A percentile compares a stretch with the other conserved stretches of the same genome.
Conservation (phyloP, 345 rosid genomes). For the Trapa bicornis region DNA sequence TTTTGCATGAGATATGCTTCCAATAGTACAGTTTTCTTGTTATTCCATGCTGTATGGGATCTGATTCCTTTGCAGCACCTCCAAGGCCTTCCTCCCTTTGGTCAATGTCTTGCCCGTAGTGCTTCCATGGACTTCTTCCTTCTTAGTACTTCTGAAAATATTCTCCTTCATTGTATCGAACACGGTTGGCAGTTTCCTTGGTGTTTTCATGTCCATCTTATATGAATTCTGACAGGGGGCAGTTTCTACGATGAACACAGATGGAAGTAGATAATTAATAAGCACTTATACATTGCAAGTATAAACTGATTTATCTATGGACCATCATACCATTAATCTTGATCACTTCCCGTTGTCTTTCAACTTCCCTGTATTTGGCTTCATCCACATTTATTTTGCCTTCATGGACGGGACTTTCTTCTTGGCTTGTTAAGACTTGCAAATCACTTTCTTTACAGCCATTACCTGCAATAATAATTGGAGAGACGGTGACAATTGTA, state of each 20-base stretch:
- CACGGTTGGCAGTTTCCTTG: neutral
- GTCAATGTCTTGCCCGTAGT: neutral
- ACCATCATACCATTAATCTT: neutral
- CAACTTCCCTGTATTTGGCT: neutral
- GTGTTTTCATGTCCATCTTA: neutral
- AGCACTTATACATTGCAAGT: neutral
- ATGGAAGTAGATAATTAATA: neutral
- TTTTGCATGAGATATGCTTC: slow-evolving; percentile 2
- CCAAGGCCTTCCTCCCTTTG: neutral
- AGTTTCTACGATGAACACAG: neutral
- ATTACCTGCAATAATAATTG: neutral
- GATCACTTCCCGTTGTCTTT: neutral
- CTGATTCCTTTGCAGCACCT: neutral
- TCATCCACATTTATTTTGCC: neutral
- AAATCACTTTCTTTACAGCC: neutral
- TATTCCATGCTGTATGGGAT: neutral
- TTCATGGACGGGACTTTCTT: neutral
- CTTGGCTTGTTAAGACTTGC: neutral
- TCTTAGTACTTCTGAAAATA: neutral
- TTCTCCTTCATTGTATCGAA: neutral
- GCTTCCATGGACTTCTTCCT: neutral
- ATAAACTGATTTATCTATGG: neutral
- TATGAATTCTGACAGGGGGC: neutral
- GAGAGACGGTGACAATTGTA: neutral
- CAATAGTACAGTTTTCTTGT: neutral